phyloP scores from a whole-genome alignment of 768 basidiomycete species.

The Lactarius hatsudake region DNA sequence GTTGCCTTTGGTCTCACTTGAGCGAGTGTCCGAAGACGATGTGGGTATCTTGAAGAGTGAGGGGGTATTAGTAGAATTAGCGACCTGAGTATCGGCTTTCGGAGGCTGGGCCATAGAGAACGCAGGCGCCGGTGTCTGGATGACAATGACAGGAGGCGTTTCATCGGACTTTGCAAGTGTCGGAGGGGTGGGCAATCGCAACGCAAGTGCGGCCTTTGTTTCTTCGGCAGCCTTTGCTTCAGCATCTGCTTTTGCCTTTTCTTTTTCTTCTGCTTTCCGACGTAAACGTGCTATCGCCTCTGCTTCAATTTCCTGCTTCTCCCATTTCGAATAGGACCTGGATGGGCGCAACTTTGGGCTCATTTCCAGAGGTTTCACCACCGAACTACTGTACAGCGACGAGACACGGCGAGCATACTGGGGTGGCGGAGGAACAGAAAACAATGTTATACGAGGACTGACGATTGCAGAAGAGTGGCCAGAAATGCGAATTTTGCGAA shows the following conservation, averaged over 20 bases:
- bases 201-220: constrained; percentile 29
- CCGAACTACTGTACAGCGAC: constrained; percentile 30
- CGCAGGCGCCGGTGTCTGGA: background rate
- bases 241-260: constrained; percentile 23
- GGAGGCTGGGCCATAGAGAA: constrained; percentile 8
- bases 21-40: background rate
- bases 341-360: constrained; percentile 50
- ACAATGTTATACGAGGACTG: constrained; percentile 38
- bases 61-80: constrained; percentile 3
- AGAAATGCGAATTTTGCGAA: constrained; percentile 37
- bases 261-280: constrained; percentile 43
- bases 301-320: constrained; percentile 83
- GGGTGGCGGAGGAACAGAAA: constrained; percentile 37
- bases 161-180: constrained; percentile 16
- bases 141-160: constrained; percentile 5
- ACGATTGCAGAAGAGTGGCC: constrained; percentile 48
- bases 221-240: constrained; percentile 32
- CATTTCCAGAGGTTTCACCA: constrained; percentile 41
- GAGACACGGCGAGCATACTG: constrained; percentile 24
- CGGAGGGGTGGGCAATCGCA: background rate
- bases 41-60: constrained; percentile 14
- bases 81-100: background rate
- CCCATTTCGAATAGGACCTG: constrained; percentile 72
- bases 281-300: constrained; percentile 73
- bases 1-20: constrained; percentile 11